Evolutionary conservation across 441 rosid genomes (phyloP), one percentile per base, ranked within the genome.

Genomic region (Theobroma grandiflorum): DNA sequence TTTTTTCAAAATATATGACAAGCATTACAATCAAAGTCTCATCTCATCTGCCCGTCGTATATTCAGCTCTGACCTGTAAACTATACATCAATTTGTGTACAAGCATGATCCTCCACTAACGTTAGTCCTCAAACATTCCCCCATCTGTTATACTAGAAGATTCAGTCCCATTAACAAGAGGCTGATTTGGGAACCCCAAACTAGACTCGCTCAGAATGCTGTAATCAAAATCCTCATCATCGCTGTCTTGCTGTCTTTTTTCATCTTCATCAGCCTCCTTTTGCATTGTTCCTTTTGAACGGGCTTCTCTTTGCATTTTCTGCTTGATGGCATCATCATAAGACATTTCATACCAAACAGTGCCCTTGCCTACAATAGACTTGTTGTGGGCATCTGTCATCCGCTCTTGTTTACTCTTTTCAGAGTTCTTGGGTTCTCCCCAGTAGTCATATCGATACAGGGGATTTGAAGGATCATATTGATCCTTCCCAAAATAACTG

Each of bases 341-440:
- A 49, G 95, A 86, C 95, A 90, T 93, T 70, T 93, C 97, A 76
- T 95, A 92, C 99, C 98, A 96, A 31, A 92, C 94, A 0, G 75
- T 73, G 47, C 96, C 96, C 79, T 91, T 94, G 8, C 99, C 99
- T 15, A 95, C 95, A 15, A 95, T 89, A 10, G 93, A 87, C 86
- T 92, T 94, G 86, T 95, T 94, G 88, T 94, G 97, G 59, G 92
- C 90, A 80, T 91, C 97, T 58, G 83, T 87, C 91, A 89, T 87
- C 81, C 98, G 86, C 78, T 89, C 87, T 84, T 91, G 92, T 86
- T 88, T 89, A 72, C 98, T 95, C 86, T 92, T 95, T 83, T 94
- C 97, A 10, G 98, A 94, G 91, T 88, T 92, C 91, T 91, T 89
- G 8, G 99, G 99, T 78, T 95, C 99, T 59, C 99, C 99, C 97